phyloP scores from a whole-genome alignment of 2,329 filamentous ascomycete genomes.

The Blastomyces silverae region DNA sequence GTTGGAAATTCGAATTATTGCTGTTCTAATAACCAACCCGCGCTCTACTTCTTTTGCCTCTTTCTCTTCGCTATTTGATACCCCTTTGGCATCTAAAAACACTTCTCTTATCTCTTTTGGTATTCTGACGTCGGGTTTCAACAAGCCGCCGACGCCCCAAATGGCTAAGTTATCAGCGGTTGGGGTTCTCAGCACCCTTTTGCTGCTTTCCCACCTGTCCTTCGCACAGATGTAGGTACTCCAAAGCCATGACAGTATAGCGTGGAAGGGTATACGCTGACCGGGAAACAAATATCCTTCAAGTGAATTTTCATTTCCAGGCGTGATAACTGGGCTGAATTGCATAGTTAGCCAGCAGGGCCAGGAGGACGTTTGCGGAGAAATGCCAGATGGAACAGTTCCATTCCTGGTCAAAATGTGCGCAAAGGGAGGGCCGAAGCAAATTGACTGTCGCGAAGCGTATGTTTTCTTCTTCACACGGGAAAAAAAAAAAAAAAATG shows the following conservation, averaged over 20 bases:
- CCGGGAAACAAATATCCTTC: not conserved
- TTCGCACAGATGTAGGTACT: slow-evolving; percentile 3
- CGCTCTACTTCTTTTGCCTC: not conserved
- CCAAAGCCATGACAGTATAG: not conserved
- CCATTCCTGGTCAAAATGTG: slow-evolving; percentile 8
- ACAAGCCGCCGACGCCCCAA: not conserved
- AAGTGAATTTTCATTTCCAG: not conserved
- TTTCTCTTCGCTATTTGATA: not conserved
- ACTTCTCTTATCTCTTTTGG: not conserved
- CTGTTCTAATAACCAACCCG: too few relatives aligned
- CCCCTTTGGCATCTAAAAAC: not conserved
- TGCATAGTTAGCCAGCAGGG: not conserved
- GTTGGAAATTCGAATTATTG: not conserved
- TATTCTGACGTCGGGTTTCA: not conserved
- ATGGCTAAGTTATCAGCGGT: not conserved
- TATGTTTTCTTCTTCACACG: not conserved
- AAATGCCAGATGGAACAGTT: not conserved
- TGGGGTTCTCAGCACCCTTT: not conserved
- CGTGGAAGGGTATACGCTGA: not conserved
- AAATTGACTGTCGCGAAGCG: slow-evolving; percentile 10
- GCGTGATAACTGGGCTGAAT: not conserved
- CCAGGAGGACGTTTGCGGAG: not conserved
- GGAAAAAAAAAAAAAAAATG: not conserved
- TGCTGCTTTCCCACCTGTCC: not conserved
- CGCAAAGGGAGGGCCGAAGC: not conserved